Conservation (phyloP, 2,329 filamentous ascomycete genomes). For the Gaeumannomyces tritici region DNA sequence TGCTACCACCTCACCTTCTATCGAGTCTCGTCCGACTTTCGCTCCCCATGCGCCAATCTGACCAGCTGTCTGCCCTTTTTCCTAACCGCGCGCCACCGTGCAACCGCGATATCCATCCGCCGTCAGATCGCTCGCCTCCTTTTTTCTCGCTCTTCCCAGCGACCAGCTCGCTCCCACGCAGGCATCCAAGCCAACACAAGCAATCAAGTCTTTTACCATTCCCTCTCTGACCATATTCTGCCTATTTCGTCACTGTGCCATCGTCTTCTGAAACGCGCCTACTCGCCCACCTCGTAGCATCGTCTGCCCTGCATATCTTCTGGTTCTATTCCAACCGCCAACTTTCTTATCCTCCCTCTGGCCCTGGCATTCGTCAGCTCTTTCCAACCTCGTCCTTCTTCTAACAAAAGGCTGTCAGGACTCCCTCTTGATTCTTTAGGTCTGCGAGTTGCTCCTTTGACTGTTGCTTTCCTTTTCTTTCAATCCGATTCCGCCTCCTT, state of each 20-base stretch:
- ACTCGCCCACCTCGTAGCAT: background rate
- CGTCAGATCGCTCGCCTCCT: no score
- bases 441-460: background rate
- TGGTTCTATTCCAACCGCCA: background rate
- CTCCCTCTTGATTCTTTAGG: no score
- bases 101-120: no score
- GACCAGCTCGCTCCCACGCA: no score
- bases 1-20: background rate
- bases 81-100: background rate
- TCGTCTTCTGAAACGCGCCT: background rate
- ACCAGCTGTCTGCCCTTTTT: background rate
- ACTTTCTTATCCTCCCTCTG: no score
- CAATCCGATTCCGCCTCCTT: background rate
- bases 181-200: no score
- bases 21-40: background rate
- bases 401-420: no score
- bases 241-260: no score
- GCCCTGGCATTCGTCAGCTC: no score
- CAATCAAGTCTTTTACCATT: no score
- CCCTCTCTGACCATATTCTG: no score
- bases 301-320: background rate
- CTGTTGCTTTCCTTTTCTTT: background rate
- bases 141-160: no score
- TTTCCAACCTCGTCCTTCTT: background rate
- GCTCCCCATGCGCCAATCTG: background rate